Evolutionary conservation across 306 rosid species (phyloP).

Genomic region (Erythrophleum fordii): DNA sequence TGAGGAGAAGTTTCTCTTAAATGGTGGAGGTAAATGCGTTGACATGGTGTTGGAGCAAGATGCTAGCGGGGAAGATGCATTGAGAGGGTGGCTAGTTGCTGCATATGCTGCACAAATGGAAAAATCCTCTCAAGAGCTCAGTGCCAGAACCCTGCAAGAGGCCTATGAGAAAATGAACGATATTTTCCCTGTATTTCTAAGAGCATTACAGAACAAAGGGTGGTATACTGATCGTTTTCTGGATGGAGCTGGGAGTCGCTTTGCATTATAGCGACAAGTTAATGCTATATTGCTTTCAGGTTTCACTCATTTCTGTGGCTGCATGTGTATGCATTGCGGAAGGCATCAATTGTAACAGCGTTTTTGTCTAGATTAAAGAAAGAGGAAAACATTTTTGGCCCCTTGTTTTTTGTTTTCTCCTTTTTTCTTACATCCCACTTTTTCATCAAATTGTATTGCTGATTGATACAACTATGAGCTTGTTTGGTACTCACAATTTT

Average conservation of each 20-base stretch:
- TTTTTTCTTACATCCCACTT: neutral
- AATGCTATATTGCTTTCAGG: constrained; percentile 7
- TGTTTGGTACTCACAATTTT: neutral
- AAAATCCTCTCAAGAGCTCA: constrained; percentile 52
- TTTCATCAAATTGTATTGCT: neutral
- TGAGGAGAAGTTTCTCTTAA: constrained; percentile 79
- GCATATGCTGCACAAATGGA: constrained; percentile 61
- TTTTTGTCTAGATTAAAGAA: neutral
- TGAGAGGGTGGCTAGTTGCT: constrained; percentile 97
- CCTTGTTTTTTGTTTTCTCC: neutral
- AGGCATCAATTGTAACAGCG: neutral
- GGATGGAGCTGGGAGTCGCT: constrained; percentile 82
- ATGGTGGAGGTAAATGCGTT: constrained; percentile 51
- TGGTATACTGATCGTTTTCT: constrained; percentile 98
- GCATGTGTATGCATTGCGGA: neutral
- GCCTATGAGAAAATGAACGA: constrained; percentile 81
- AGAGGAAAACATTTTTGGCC: constrained; percentile 18
- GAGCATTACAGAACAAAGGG: constrained; percentile 76
- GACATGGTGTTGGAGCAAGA: constrained; percentile 84
- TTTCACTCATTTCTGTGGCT: constrained; percentile 28
- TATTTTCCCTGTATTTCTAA: constrained; percentile 62
- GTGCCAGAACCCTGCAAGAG: constrained; percentile 49
- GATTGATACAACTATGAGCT: neutral
- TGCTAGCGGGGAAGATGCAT: constrained; percentile 90
- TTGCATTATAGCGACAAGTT: constrained; percentile 47